Evolutionary conservation across 2,329 filamentous ascomycete species (phyloP), one percentile per base, ranked within the genome.

Genomic region (Stachybotrys echinatus): DNA sequence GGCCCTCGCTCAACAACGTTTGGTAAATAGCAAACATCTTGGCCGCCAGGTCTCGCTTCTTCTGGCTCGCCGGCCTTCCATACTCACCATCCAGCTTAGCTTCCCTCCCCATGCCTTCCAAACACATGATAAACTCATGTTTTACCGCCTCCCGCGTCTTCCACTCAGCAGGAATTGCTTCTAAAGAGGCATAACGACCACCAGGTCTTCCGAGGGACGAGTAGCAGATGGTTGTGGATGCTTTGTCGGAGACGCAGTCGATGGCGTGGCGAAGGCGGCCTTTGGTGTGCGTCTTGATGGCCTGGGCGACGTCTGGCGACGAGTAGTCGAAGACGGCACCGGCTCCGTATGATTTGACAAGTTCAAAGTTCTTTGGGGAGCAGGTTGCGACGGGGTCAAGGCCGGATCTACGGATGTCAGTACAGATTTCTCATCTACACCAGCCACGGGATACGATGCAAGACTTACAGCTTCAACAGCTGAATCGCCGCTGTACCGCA

Each of bases 291-390:
- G 54, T 48, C 5, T 49, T 54, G 44, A 68, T 63, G 2, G 57
- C 50, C 0, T 22, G 48, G 4, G 52, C 56, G 18, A 53, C 57
- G 5, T 48, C 55, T 1, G 54, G 49, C 12, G 58, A 47, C 20
- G 58, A 58, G 57, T 78, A 74, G 61, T 79, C 71, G 51, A 77
- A 74, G 17, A 60, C 63, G 2, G 57, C 58, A 14, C 67, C 67
- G 1, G 74, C 74, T 12, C 75, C 75, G 19, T 68, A 65, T 0
- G 57, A 59, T 47, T 64, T 63, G 22, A 74, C 65, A 7, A 72
- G 66, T 2, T 64, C 66, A 39, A 65, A 64, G 55, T 75, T 74
- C 19, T 53, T 52, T 2, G 65, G 58, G 8, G 55, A 45, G 40
- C 40, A 51, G 5, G 47, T 47, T 6, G 52, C 23, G 12, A 51